These are phyloP conservation scores for Plasmodium malariae DNA, from an alignment of 169 alveolate species.

Conservation along the genomic window DNA sequence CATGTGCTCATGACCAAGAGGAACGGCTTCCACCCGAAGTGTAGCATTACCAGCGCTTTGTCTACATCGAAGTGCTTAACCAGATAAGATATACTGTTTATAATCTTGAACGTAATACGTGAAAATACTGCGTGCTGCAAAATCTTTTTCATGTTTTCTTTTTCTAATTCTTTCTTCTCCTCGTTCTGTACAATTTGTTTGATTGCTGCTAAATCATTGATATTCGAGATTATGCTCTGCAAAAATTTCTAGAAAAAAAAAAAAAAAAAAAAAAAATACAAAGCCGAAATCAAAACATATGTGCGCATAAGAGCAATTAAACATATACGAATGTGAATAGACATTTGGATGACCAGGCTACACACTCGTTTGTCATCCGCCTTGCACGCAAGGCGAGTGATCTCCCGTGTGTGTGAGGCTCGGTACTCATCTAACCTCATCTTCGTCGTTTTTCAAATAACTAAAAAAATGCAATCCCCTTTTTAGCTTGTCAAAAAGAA, in stretches of 20 bases:
- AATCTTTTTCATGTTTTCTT: constrained; percentile 31
- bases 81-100: constrained; percentile 37
- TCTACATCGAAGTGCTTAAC: constrained; percentile 23
- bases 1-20: no score
- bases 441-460: not conserved
- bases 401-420: no score
- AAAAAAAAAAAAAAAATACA: constrained; percentile 28
- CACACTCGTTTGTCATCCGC: no score
- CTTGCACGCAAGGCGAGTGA: no score
- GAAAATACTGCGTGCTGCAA: constrained; percentile 26
- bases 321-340: no score
- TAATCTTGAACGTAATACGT: constrained; percentile 7
- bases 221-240: constrained; percentile 12
- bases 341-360: no score
- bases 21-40: no score
- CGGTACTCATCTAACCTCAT: constrained; percentile 73
- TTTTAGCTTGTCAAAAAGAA: constrained; percentile 31
- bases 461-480: constrained; percentile 10
- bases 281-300: no score
- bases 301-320: no score
- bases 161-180: constrained; percentile 7
- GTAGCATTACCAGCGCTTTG: not conserved
- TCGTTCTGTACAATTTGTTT: constrained; percentile 17
- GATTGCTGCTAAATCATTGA: constrained; percentile 21
- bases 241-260: constrained; percentile 23